These are phyloP conservation scores for Dendryphion nanum DNA, from an alignment of 2,329 filamentous ascomycete species.

Conservation along the genomic window DNA sequence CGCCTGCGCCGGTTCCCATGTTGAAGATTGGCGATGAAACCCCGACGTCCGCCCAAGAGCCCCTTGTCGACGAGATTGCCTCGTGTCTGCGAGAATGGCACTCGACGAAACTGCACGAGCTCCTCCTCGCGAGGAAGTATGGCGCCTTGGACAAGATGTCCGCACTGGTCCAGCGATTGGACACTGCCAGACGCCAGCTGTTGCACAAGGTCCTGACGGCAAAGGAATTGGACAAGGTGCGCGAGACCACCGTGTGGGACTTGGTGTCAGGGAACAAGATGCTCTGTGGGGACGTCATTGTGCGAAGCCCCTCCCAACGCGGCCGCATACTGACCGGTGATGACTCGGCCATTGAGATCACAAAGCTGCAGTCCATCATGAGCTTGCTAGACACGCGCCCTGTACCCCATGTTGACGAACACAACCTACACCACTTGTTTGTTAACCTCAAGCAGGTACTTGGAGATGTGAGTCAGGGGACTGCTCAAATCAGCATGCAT, in stretches of 20 bases:
- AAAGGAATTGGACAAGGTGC: constrained; percentile 75
- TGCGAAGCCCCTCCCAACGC: constrained; percentile 79
- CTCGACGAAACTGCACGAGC: constrained; percentile 90
- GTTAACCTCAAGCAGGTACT: constrained; percentile 82
- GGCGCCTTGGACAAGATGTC: constrained; percentile 77
- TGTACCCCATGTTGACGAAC: constrained; percentile 62
- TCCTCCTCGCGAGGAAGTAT: constrained; percentile 82
- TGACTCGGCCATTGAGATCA: constrained; percentile 89
- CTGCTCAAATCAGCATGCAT: constrained; percentile 69
- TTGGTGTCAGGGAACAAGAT: constrained; percentile 92
- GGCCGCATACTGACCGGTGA: constrained; percentile 87
- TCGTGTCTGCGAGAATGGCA: constrained; percentile 98
- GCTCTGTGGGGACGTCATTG: constrained; percentile 89
- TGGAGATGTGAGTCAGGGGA: constrained; percentile 71
- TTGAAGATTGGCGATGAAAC: constrained; percentile 97
- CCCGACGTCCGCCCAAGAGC: constrained; percentile 82
- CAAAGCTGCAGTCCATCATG: constrained; percentile 92
- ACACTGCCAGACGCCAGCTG: constrained; percentile 82
- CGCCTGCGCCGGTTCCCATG: constrained; percentile 92
- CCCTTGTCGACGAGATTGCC: constrained; percentile 94
- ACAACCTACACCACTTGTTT: constrained; percentile 76
- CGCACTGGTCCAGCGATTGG: constrained; percentile 75
- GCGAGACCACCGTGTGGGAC: constrained; percentile 94
- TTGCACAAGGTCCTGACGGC: constrained; percentile 90
- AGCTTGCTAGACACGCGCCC: constrained; percentile 86